phyloP scores from a whole-genome alignment of 2,329 filamentous ascomycete species.

The Neonectria magnoliae region DNA sequence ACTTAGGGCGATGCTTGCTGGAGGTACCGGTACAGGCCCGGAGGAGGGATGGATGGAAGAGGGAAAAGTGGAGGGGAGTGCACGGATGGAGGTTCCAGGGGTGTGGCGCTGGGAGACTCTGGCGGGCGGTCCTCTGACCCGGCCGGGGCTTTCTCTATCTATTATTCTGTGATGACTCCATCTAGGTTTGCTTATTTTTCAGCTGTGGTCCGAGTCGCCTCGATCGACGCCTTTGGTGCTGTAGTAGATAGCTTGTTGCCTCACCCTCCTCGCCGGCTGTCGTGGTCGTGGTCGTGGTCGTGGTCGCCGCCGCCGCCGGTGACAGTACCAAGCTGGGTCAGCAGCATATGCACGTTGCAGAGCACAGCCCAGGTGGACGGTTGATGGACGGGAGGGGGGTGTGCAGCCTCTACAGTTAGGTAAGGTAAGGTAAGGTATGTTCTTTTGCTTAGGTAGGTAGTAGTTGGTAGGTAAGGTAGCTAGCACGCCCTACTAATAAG shows the following conservation, averaged over 20 bases:
- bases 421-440: too few species aligned
- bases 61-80: background rate
- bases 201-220: background rate
- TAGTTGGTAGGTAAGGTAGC: background rate
- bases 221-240: constrained; percentile 7
- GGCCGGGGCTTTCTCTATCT: too few species aligned
- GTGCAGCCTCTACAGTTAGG: background rate
- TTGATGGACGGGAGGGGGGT: background rate
- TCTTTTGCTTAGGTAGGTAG: too few species aligned
- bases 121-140: background rate
- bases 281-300: too few species aligned
- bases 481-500: constrained; percentile 7
- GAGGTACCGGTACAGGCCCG: constrained; percentile 34
- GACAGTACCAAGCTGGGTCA: constrained; percentile 15
- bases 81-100: constrained; percentile 14
- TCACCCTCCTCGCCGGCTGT: background rate
- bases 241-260: background rate
- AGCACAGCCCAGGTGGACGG: constrained; percentile 24
- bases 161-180: background rate
- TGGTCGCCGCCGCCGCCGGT: background rate
- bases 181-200: background rate
- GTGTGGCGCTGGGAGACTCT: constrained; percentile 16
- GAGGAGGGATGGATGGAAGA: too few species aligned
- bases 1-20: constrained; percentile 23
- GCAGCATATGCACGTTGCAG: constrained; percentile 24